Evolutionary conservation across 768 basidiomycete genomes (phyloP).

Genomic region (Panaeolus papilionaceus): DNA sequence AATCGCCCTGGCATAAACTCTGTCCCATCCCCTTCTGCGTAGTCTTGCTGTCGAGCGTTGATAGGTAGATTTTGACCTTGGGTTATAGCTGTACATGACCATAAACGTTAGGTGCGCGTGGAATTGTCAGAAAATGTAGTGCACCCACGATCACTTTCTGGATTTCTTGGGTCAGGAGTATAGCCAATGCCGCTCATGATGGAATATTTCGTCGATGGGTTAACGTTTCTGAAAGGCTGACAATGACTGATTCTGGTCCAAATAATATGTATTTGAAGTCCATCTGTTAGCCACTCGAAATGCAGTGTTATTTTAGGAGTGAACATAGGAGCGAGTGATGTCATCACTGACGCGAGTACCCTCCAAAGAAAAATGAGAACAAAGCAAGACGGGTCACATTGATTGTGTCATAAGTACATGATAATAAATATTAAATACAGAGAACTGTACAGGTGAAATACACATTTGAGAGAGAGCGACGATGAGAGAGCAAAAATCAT

Average conservation of each 20-base stretch:
- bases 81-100: conserved; percentile 2
- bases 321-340: neutral
- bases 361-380: neutral
- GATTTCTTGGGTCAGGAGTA: conserved; percentile 5
- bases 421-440: conserved; percentile 5
- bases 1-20: conserved; percentile 9
- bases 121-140: neutral
- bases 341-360: conserved; percentile 3
- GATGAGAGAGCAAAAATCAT: neutral
- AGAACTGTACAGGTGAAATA: neutral
- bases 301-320: neutral
- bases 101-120: neutral
- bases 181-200: conserved; percentile 8
- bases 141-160: neutral
- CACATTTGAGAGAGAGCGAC: neutral
- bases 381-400: neutral
- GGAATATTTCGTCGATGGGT: neutral
- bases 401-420: neutral
- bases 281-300: neutral
- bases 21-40: neutral
- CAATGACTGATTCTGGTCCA: too few relatives aligned
- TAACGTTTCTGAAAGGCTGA: neutral
- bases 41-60: neutral
- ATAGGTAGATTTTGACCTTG: neutral
- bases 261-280: neutral